Conservation (phyloP, 305 asterid genomes). For the Rubia tinctorum region DNA sequence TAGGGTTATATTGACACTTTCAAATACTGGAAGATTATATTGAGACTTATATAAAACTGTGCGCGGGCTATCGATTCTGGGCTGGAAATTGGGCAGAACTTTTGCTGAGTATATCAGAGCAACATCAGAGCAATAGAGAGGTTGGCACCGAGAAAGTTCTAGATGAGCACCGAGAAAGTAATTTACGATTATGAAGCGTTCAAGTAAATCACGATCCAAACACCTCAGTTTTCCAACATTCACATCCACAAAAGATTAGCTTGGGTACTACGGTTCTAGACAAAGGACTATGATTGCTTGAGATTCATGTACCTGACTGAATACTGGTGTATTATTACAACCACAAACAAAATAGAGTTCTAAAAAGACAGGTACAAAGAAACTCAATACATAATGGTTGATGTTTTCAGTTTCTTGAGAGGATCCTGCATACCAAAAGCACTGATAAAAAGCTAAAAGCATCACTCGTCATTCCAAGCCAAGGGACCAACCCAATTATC, state of each 20-base stretch:
- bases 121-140: too few species aligned
- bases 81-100: too few species aligned
- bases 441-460: not conserved
- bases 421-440: not conserved
- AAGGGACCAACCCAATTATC: not conserved
- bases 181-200: not conserved
- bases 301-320: not conserved
- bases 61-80: too few species aligned
- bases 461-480: not conserved
- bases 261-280: not conserved
- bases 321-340: not conserved
- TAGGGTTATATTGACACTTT: too few species aligned
- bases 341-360: not conserved
- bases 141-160: too few species aligned
- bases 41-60: too few species aligned
- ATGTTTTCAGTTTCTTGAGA: not conserved
- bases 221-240: not conserved
- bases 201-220: not conserved
- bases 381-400: not conserved
- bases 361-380: not conserved
- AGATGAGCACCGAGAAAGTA: too few species aligned
- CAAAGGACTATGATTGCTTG: not conserved
- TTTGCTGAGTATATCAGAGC: too few species aligned
- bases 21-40: too few species aligned
- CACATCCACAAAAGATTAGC: not conserved